Evolutionary conservation across 2,329 filamentous ascomycete species (phyloP).

Genomic region (Mycosphaerella arachidis): DNA sequence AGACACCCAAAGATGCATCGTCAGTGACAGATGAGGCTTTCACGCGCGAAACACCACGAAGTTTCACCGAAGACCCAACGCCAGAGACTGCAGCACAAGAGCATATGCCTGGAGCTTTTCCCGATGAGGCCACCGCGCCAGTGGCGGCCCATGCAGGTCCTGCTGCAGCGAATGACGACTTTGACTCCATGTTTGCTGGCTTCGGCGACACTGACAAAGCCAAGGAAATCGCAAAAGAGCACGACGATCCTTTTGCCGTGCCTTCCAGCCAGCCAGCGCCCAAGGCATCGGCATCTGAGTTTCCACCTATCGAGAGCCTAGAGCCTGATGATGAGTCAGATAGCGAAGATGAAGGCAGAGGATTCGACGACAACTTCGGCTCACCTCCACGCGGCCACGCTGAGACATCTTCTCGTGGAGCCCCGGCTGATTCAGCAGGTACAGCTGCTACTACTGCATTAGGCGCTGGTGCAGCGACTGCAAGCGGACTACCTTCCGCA

Average conservation of each 20-base stretch:
- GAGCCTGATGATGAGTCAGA: conserved; percentile 81
- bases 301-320: conserved; percentile 88
- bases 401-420: conserved; percentile 1
- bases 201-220: conserved; percentile 48
- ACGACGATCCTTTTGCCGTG: conserved; percentile 42
- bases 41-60: conserved; percentile 8
- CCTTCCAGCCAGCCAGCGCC: conserved; percentile 40
- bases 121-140: conserved; percentile 42
- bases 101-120: conserved; percentile 49
- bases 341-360: conserved; percentile 59
- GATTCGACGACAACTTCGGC: conserved; percentile 89
- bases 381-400: conserved; percentile 34
- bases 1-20: conserved; percentile 22
- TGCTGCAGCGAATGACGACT: conserved; percentile 56
- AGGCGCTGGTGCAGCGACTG: neutral
- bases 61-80: conserved; percentile 17
- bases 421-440: conserved; percentile 2
- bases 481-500: conserved; percentile 46
- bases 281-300: conserved; percentile 53
- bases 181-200: conserved; percentile 78
- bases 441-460: conserved; percentile 3
- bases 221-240: conserved; percentile 16
- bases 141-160: conserved; percentile 42
- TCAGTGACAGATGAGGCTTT: conserved; percentile 3
- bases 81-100: conserved; percentile 20